Base-by-base conservation (phyloP, 164 flowering plant species). In the Litsea cubeba region DNA sequence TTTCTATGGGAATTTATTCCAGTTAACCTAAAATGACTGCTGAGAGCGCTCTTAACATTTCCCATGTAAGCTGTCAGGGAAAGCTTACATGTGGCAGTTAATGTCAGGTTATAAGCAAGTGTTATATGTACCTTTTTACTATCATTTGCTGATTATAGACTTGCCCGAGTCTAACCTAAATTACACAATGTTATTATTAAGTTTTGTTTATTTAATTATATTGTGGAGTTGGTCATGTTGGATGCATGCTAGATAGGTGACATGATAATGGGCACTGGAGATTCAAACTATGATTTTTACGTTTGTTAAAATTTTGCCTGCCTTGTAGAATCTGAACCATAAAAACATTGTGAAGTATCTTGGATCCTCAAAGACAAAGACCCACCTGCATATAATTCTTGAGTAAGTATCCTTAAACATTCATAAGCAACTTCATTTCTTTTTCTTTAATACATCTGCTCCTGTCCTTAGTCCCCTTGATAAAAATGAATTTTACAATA, bases 271-370 rank as follows among this genome's bases (percentile, higher is more conserved):
- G 20, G 60, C 12, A 60, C 63, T 20, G 66, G 28, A 10, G 46
- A 26, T 65, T 65, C 68, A 26, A 18, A 26, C n/a, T 18, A 65
- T 23, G 12, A 14, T 63, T 24, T 63, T 63, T 22, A 60, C 2
- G 12, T 60, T 60, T 60, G 23, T 60, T 17, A 22, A n/a, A 60
- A 22, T 22, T 26, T 63, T 63, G 66, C 25, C 69, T 65, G 49
- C 65, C 17, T 73, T 84, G 54, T 91, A 96, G 99, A 96, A 90
- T 74, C 76, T 96, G 82, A 96, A 96, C 83, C 98, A 96, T 86
- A 96, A 96, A 83, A 94, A 96, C 79, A 96, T 96, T 79, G 99
- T 96, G 78, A 96, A 96, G 74, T 96, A 96, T 85, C 97, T 96
- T 79, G 98, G 99, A 76, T 96, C 99, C 5, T 83, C 82, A 65